These are phyloP conservation scores for Camelina hispida DNA, from an alignment of 345 rosid species.

Conservation along the genomic window DNA sequence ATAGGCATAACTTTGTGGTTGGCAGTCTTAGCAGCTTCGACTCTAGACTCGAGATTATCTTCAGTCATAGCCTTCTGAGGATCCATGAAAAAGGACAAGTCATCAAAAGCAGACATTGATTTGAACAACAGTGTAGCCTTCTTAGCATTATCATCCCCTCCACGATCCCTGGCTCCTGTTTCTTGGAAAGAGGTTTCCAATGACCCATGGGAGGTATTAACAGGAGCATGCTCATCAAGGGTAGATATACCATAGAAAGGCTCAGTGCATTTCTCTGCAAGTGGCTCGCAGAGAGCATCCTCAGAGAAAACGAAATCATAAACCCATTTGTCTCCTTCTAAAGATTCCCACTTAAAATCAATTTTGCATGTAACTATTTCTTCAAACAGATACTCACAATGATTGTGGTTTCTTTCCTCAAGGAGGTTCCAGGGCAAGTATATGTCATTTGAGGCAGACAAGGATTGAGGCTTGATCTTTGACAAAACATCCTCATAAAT, in stretches of 20 bases:
- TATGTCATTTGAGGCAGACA: constrained; percentile 75
- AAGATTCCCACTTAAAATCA: constrained; percentile 48
- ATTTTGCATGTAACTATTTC: constrained; percentile 49
- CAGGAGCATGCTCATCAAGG: constrained; percentile 38
- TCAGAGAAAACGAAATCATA: constrained; percentile 64
- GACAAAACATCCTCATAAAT: constrained; percentile 53
- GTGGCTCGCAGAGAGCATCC: constrained; percentile 45
- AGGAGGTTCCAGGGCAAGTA: constrained; percentile 87
- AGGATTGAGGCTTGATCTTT: constrained; percentile 52
- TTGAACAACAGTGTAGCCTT: constrained; percentile 60
- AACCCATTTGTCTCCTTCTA: constrained; percentile 52
- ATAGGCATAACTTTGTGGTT: constrained; percentile 44
- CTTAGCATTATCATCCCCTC: constrained; percentile 48
- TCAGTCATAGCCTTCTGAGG: constrained; percentile 57
- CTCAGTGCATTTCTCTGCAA: constrained; percentile 49
- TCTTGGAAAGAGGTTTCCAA: constrained; percentile 37
- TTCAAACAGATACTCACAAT: constrained; percentile 44
- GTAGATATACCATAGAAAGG: constrained; percentile 43
- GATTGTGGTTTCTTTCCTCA: constrained; percentile 58
- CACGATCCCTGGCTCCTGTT: constrained; percentile 41
- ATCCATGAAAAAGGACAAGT: constrained; percentile 89
- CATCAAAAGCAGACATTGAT: constrained; percentile 74
- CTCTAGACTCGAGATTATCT: constrained; percentile 46
- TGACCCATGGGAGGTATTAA: constrained; percentile 43
- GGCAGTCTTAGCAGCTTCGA: constrained; percentile 39